Evolutionary conservation across 2,329 filamentous ascomycete genomes (phyloP).

Genomic region (Cercospora zeina): DNA sequence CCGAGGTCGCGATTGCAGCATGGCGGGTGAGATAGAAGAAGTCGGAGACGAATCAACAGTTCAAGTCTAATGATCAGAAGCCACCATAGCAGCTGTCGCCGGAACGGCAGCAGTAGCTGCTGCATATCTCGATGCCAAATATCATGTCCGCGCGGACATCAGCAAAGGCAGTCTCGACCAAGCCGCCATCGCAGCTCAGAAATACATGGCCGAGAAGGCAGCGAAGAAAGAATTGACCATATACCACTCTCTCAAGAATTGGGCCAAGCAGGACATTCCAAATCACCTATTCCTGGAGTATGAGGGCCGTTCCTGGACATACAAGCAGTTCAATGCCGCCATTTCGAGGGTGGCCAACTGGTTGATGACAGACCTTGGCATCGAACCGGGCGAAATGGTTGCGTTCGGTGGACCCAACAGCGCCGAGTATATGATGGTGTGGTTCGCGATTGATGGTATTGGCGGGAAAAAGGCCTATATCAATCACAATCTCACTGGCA

Average conservation of each 20-base stretch:
- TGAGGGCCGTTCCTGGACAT: slow-evolving; percentile 60
- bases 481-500: slow-evolving; percentile 41
- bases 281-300: slow-evolving; percentile 35
- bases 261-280: slow-evolving; percentile 30
- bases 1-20: background rate
- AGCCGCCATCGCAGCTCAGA: slow-evolving; percentile 28
- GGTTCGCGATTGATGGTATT: slow-evolving; percentile 61
- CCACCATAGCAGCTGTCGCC: slow-evolving; percentile 33
- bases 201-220: slow-evolving; percentile 31
- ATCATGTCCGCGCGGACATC: slow-evolving; percentile 65
- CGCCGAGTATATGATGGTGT: slow-evolving; percentile 39
- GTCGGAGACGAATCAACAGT: background rate
- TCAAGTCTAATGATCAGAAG: slow-evolving; percentile 8
- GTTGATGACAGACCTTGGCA: slow-evolving; percentile 60
- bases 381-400: slow-evolving; percentile 39
- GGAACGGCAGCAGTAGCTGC: slow-evolving; percentile 35
- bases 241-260: slow-evolving; percentile 34
- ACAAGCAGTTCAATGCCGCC: slow-evolving; percentile 67
- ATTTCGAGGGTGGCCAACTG: slow-evolving; percentile 72
- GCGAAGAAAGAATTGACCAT: slow-evolving; percentile 27
- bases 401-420: slow-evolving; percentile 41
- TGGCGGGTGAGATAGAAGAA: slow-evolving; percentile 14
- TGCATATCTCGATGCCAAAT: slow-evolving; percentile 69
- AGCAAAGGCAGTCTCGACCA: slow-evolving; percentile 30
- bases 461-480: slow-evolving; percentile 39